Percentiles rank a stretch among this genome's conserved stretches.
Conservation (phyloP, 2,329 filamentous ascomycete genomes). For the Nothopassalora personata region DNA sequence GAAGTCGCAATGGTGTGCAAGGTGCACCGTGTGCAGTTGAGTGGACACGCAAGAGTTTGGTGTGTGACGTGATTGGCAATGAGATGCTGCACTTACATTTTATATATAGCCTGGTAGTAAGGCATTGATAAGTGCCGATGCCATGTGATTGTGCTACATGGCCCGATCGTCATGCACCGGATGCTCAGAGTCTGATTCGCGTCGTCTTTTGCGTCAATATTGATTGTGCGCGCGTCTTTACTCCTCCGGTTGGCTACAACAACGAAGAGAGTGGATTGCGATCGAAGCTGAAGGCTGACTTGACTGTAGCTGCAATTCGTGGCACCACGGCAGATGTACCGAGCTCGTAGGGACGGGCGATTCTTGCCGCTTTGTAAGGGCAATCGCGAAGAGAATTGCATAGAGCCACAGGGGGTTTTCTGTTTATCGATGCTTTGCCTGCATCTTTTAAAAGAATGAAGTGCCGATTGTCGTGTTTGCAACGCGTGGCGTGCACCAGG, state of each 20-base stretch:
- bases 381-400: too few species aligned
- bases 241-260: too few species aligned
- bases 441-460: not conserved
- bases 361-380: not conserved
- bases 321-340: not conserved
- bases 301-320: not conserved
- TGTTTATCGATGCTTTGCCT: not conserved
- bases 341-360: not conserved
- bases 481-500: not conserved
- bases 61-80: not conserved
- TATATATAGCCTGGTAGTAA: not conserved
- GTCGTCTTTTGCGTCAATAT: too few species aligned
- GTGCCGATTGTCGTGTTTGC: not conserved
- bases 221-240: too few species aligned
- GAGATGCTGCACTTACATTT: not conserved
- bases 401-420: too few species aligned
- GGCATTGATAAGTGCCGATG: not conserved
- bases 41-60: too few species aligned
- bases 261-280: too few species aligned
- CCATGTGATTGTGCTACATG: not conserved
- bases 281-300: too few species aligned
- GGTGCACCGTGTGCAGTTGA: not conserved
- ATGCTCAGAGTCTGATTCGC: too few species aligned
- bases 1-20: constrained; percentile 5
- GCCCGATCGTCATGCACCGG: too few species aligned